phyloP scores from a whole-genome alignment of 2,329 filamentous ascomycete genomes.

The Colletotrichum endophyticum region DNA sequence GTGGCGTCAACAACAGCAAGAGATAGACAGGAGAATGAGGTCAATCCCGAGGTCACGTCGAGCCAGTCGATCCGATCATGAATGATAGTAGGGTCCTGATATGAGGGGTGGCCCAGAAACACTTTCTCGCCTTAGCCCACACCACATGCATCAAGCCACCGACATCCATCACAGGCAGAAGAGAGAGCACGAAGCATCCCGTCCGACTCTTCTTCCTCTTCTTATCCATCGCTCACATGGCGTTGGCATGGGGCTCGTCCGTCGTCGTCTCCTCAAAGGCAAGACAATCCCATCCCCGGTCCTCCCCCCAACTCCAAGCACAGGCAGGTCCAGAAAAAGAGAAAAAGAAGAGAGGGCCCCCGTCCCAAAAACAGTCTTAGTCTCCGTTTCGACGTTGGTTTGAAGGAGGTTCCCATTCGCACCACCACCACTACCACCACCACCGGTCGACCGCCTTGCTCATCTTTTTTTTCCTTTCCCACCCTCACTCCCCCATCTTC shows the following conservation, averaged over 20 bases:
- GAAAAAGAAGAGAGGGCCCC: neutral
- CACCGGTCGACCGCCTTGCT: neutral
- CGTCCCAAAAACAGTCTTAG: neutral
- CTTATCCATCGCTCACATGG: neutral
- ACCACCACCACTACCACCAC: constrained; percentile 7
- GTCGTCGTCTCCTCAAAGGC: neutral
- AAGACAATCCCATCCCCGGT: neutral
- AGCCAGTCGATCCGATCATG: neutral
- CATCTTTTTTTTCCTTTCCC: neutral
- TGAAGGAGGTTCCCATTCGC: constrained; percentile 23
- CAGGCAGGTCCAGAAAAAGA: neutral
- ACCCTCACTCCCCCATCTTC: neutral
- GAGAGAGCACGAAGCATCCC: neutral
- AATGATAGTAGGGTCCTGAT: constrained; percentile 10
- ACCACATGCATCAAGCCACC: constrained; percentile 18
- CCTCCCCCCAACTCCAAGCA: neutral
- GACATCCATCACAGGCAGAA: neutral
- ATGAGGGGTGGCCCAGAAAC: neutral
- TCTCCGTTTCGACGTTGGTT: constrained; percentile 22
- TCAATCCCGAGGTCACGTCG: neutral
- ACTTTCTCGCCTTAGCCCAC: constrained; percentile 1
- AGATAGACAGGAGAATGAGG: constrained; percentile 6
- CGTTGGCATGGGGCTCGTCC: neutral
- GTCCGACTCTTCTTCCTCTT: neutral
- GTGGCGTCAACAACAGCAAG: neutral